Evolutionary conservation across 73 alveolate genomes (phyloP).

Genomic region (Paramecium primaurelia): DNA sequence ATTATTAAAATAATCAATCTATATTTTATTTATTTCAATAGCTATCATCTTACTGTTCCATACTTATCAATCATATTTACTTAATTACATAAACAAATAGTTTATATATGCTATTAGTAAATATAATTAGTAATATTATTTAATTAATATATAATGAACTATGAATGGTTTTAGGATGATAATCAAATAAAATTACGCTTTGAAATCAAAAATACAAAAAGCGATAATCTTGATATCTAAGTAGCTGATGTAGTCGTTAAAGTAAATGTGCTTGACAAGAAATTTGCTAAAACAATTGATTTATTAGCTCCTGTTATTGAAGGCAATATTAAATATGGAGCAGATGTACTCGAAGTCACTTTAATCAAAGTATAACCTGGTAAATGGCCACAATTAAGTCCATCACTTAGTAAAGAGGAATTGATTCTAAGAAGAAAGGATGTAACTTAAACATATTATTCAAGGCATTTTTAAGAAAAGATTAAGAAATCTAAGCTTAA

Average conservation of each 20-base stretch:
- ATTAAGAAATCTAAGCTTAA: neutral
- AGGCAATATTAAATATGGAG: conserved; percentile 19
- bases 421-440: conserved; percentile 33
- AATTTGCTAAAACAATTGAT: conserved; percentile 53
- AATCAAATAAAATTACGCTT: conserved; percentile 39
- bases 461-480: conserved; percentile 53
- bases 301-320: neutral
- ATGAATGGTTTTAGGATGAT: conserved; percentile 58
- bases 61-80: too few relatives aligned
- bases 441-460: neutral
- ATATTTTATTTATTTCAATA: neutral
- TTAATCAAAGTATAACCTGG: neutral
- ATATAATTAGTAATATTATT: neutral
- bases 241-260: conserved; percentile 51
- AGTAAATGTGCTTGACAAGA: conserved; percentile 50
- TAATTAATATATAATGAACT: neutral
- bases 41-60: too few relatives aligned
- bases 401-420: conserved; percentile 36
- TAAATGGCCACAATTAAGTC: conserved; percentile 25
- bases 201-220: conserved; percentile 21
- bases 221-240: conserved; percentile 13
- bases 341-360: conserved; percentile 20
- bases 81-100: neutral
- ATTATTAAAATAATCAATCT: neutral
- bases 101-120: neutral